Evolutionary conservation across 768 basidiomycete genomes (phyloP), one percentile per base, ranked within the genome.

Genomic region (Tricholoma terreum): DNA sequence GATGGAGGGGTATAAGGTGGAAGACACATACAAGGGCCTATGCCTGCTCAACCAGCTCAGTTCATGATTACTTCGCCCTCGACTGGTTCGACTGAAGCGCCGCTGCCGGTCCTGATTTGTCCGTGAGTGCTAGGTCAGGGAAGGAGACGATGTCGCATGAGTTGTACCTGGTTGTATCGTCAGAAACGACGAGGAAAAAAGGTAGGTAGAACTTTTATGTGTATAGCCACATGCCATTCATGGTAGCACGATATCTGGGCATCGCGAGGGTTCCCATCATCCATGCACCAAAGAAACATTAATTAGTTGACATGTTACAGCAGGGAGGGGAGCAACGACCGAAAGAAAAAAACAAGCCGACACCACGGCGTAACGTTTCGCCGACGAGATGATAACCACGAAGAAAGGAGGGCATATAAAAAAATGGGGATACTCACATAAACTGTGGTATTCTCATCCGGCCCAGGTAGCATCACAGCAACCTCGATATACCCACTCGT

Each of bases 401-500:
- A 33, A 6, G 31, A 33, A 10, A 33, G 5, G 31, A 33, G 10
- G 31, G 31, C 31, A 33, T 10, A 33, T 31, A 34, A 57, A 40
- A 55, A 22, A 59, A 53, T 35, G 19, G 45, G 52, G n/a, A n/a
- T 2, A 74, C 78, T 65, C 64, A 78, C 78, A 62, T 80, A 82
- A 22, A 80, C 80, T 59, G n/a, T 68, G 62, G 84, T 78, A 58
- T 77, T 69, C 55, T 79, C 76, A 59, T 83, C 74, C 5, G 82
- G 77, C 0, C 87, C 87, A 0, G 87, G 87, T 5, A 89, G 72
- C 0, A 77, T 75, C 8, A 84, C 74, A 3, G 75, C 67, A 17
- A 87, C 83, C 74, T 92, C 92, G 58, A 94, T 81, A 71, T 89
- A 89, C 6, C 91, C 91, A 24, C 89, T n/a, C n/a, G n/a, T n/a